Evolutionary conservation across 495 filamentous ascomycete genomes (phyloP).

Genomic region (Trichoderma erinaceum): DNA sequence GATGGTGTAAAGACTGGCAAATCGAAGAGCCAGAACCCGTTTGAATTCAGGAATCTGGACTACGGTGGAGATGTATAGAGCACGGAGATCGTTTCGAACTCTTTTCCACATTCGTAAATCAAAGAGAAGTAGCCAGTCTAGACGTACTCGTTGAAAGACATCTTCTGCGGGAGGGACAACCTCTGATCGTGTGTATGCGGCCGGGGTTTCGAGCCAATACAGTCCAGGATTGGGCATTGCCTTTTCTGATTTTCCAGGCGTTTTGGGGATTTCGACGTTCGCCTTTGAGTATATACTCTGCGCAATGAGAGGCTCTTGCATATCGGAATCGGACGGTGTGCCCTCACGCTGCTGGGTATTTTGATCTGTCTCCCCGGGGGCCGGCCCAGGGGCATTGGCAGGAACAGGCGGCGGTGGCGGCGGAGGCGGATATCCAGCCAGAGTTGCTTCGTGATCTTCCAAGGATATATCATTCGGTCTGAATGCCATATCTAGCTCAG

Average conservation of each 20-base stretch:
- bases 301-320: conserved; percentile 48
- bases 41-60: conserved; percentile 94
- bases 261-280: conserved; percentile 52
- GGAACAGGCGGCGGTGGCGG: conserved; percentile 56
- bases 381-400: conserved; percentile 24
- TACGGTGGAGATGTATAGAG: conserved; percentile 93
- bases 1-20: conserved; percentile 88
- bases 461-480: conserved; percentile 32
- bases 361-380: conserved; percentile 19
- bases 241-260: conserved; percentile 36
- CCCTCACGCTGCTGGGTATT: conserved; percentile 40
- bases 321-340: conserved; percentile 56
- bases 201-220: conserved; percentile 83
- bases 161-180: conserved; percentile 70
- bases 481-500: conserved; percentile 30
- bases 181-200: conserved; percentile 51
- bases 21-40: conserved; percentile 83
- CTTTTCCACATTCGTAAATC: conserved; percentile 96
- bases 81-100: conserved; percentile 78
- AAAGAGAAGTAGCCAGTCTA: conserved; percentile 96
- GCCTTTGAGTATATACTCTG: conserved; percentile 48
- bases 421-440: conserved; percentile 60
- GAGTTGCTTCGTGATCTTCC: conserved; percentile 62
- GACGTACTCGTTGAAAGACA: conserved; percentile 74
- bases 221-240: conserved; percentile 49